Evolutionary conservation across 2,329 filamentous ascomycete genomes (phyloP).

Genomic region (Penicillium sp.): DNA sequence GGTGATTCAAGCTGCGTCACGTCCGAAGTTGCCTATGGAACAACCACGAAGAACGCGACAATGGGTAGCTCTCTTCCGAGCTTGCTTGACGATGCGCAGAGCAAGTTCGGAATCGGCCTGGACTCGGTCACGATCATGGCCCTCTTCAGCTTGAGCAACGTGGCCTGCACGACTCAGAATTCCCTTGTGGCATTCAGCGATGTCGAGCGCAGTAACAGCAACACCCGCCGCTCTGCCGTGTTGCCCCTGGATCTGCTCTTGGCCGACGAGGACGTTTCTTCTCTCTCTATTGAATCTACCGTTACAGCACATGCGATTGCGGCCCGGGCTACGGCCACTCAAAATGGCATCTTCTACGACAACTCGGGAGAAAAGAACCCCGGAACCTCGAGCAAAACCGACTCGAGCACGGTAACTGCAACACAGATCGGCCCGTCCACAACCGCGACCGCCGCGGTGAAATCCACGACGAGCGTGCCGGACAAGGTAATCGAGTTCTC

Average conservation of each 20-base stretch:
- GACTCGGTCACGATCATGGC: slow-evolving; percentile 67
- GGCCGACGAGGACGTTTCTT: slow-evolving; percentile 3
- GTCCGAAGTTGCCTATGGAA: slow-evolving; percentile 42
- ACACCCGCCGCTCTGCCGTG: slow-evolving; percentile 26
- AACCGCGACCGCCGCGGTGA: neutral
- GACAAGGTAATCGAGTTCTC: slow-evolving; percentile 34
- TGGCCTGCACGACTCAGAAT: slow-evolving; percentile 84
- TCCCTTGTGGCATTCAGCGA: slow-evolving; percentile 82
- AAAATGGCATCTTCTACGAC: slow-evolving; percentile 41
- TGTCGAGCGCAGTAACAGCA: slow-evolving; percentile 23
- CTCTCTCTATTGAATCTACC: slow-evolving; percentile 1
- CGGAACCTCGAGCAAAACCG: slow-evolving; percentile 1
- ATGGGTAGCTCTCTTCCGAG: slow-evolving; percentile 76
- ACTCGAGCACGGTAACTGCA: slow-evolving; percentile 15
- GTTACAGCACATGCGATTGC: slow-evolving; percentile 15
- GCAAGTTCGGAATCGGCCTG: slow-evolving; percentile 74
- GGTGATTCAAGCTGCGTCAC: slow-evolving; percentile 57
- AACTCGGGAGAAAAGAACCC: slow-evolving; percentile 2
- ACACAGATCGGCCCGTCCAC: slow-evolving; percentile 17
- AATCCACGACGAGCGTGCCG: slow-evolving; percentile 10
- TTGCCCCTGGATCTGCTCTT: slow-evolving; percentile 1
- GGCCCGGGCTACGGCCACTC: slow-evolving; percentile 30
- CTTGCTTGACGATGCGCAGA: slow-evolving; percentile 63
- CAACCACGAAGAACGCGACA: slow-evolving; percentile 63
- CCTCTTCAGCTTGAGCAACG: slow-evolving; percentile 69